Evolutionary conservation across 768 basidiomycete species (phyloP), one percentile per base, ranked within the genome.

Genomic region (Xanthoconium purpureum): DNA sequence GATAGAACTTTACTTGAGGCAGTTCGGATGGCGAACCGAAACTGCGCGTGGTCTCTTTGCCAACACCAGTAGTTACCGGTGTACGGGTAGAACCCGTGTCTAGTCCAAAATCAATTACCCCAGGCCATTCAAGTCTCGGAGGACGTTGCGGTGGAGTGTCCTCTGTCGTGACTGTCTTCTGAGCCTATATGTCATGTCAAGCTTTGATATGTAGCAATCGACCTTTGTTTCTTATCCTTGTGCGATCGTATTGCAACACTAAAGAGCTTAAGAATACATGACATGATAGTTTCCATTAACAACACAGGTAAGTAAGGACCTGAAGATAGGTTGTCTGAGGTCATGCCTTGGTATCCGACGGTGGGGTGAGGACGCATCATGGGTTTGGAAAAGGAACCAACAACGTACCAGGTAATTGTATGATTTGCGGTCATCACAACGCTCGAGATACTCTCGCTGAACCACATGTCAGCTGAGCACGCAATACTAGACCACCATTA

Each of bases 401-500:
- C 17, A 6, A 71, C 74, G 8, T 29, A 77, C 84, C 65, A 92
- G 66, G 70, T 94, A 94, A 67, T 87, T 90, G 71, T 95, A 95
- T 50, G 91, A 93, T 73, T 85, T 91, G 56, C 89, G 84, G 66
- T 94, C 89, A 38, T 87, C 87, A 65, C 88, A 88, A 32, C 97
- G 82, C 65, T 97, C 94, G 60, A 99, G 74, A 74, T 98, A 99
- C 59, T 99, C 97, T 71, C 91, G 84, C 93, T 98, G 61, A 18
- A 29, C 24, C 24, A 42, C 33, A 17, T 12, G 35, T 56, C 32
- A 61, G 56, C 44, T 9, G 17, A 32, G 44, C 50, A 28, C 44
- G 20, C 18, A 9, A 28, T 35, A 37, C 39, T 48, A 7, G 44
- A 46, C 51, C 11, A 29, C 35, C 32, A 48, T 3, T 15, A 72